A percentile compares a stretch with the other conserved stretches of the same genome.
Conservation (phyloP, 202 grass and related monocot genomes). For the Schoenoplectus triqueter region DNA sequence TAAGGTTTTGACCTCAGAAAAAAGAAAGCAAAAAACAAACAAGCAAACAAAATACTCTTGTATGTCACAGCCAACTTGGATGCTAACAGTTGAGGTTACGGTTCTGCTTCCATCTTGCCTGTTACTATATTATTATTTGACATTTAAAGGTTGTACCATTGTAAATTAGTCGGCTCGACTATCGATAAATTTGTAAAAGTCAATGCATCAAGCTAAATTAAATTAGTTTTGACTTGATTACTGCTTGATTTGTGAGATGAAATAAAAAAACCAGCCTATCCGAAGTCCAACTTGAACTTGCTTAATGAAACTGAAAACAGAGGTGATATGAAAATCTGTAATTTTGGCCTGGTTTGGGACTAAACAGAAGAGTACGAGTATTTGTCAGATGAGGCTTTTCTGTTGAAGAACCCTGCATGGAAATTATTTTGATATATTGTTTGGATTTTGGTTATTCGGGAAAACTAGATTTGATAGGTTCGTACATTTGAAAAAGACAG, state of each 20-base stretch:
- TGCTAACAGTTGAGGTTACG: constrained; percentile 47
- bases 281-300: constrained; percentile 4
- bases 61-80: constrained; percentile 50
- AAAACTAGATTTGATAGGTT: neutral
- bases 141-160: neutral
- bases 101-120: constrained; percentile 33
- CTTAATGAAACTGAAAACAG: too few species aligned
- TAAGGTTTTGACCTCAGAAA: too few species aligned
- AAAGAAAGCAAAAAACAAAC: neutral
- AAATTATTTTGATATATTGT: neutral
- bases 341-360: too few species aligned
- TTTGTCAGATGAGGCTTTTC: too few species aligned
- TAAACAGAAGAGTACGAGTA: too few species aligned
- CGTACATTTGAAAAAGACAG: neutral
- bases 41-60: neutral
- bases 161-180: neutral
- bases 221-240: constrained; percentile 14
- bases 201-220: neutral
- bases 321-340: too few species aligned
- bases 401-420: too few species aligned
- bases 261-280: neutral
- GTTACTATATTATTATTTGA: constrained; percentile 31
- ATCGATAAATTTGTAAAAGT: neutral
- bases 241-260: constrained; percentile 5
- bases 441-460: too few species aligned